Evolutionary conservation across 179 eudicot genomes (phyloP), one percentile per base, ranked within the genome.

Genomic region (Patellifolia procumbens): DNA sequence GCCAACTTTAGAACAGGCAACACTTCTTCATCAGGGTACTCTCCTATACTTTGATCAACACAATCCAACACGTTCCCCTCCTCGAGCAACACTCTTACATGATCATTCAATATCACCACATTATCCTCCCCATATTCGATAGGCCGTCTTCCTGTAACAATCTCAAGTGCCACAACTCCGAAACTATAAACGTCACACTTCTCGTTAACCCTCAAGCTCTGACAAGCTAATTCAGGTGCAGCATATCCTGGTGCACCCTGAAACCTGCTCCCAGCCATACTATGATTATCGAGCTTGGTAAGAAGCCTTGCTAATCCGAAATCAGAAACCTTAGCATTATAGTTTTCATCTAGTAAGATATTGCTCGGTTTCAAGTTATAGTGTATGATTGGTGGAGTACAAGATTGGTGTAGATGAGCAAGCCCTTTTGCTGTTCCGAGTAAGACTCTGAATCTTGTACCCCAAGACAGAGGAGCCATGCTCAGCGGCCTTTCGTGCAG

Each of bases 211-310:
- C 96, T 86, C 43, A 90, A 72, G 85, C 96, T 91, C 86, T 90
- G 96, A 82, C 99, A 96, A 0, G 96, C 91, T 46, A 96, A 53
- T 80, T 96, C 99, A 0, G 99, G 99, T 1, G 97, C 99, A 66
- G 90, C 89, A 73, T 96, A 96, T 0, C 99, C 99, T 28, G 86
- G 76, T 58, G 96, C 94, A 51, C 92, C 89, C 76, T 91, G 94
- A 76, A 93, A 91, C 51, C 93, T 76, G 87, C 82, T 89, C 17
- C 89, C 87, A 2, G 80, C 11, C 13, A 31, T 74, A 2, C 78
- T 83, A 52, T 87, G 89, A 75, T 84, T 90, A 73, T 92, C 96
- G 22, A 87, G 85, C 78, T 85, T 90, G 0, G 81, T 81, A 22
- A 96, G 73, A 0, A 96, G 84, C 85, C 87, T 88, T 8, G 89